Evolutionary conservation across 345 rosid genomes (phyloP).

Genomic region (Angophora floribunda): DNA sequence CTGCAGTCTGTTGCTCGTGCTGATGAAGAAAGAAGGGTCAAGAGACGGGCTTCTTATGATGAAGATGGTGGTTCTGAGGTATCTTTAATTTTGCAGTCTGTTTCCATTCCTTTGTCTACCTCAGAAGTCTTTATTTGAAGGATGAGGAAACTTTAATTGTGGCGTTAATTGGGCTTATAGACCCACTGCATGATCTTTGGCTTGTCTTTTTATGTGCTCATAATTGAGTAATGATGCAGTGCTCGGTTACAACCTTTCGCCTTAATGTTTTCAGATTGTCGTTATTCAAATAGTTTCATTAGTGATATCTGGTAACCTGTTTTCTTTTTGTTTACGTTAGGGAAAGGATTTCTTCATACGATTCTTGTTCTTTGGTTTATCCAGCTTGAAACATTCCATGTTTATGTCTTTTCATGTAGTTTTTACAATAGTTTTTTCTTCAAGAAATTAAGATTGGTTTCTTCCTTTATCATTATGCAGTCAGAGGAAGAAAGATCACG

Average conservation of each 20-base stretch:
- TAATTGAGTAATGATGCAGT: background rate
- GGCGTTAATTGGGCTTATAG: background rate
- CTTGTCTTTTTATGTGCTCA: background rate
- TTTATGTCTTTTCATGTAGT: background rate
- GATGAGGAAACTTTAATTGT: background rate
- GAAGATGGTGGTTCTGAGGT: slow-evolving; percentile 82
- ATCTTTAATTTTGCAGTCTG: slow-evolving; percentile 6
- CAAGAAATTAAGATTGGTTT: background rate
- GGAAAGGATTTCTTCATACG: background rate
- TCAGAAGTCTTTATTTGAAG: background rate
- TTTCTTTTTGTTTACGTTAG: background rate
- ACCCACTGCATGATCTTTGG: background rate
- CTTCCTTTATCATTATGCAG: slow-evolving; percentile 14
- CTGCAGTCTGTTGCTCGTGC: slow-evolving; percentile 39
- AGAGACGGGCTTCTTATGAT: slow-evolving; percentile 40
- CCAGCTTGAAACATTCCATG: background rate
- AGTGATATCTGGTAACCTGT: background rate
- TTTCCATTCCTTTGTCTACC: background rate
- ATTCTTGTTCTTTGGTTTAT: background rate
- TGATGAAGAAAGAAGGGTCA: slow-evolving; percentile 41
- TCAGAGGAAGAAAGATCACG: slow-evolving; percentile 90
- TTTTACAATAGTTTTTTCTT: background rate
- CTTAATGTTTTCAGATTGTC: background rate
- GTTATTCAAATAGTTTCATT: background rate
- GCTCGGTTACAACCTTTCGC: background rate